Percentiles rank a stretch among this genome's conserved stretches.
Evolutionary conservation across 2,329 filamentous ascomycete species (phyloP).

Genomic region (Scedosporium dehoogii): DNA sequence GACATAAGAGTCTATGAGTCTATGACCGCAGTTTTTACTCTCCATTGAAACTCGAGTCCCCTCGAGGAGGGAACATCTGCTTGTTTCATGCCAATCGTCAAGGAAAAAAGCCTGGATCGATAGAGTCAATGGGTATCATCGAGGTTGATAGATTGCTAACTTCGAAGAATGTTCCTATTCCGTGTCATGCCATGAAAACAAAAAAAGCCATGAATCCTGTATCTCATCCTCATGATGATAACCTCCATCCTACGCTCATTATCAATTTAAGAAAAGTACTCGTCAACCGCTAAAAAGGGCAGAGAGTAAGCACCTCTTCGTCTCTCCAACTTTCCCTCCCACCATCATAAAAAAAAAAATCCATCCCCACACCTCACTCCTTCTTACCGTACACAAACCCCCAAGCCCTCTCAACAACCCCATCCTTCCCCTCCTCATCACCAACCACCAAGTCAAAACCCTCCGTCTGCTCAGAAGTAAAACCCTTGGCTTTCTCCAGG

Average conservation of each 20-base stretch:
- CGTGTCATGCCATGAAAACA: neutral
- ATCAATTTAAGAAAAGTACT: neutral
- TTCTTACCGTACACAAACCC: slow-evolving; percentile 18
- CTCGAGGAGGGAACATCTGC: no score
- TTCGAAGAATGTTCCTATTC: no score
- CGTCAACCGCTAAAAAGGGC: neutral
- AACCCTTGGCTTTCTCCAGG: slow-evolving; percentile 11
- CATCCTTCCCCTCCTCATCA: slow-evolving; percentile 17
- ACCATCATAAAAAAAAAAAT: neutral
- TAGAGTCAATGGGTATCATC: no score
- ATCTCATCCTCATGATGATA: neutral
- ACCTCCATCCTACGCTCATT: neutral
- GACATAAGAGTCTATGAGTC: neutral
- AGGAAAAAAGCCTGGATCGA: no score
- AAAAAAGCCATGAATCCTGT: neutral
- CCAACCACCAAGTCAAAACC: slow-evolving; percentile 12
- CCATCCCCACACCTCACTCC: neutral
- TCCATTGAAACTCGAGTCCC: neutral
- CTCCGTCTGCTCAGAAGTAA: slow-evolving; percentile 12
- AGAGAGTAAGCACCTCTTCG: neutral
- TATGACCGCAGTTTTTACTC: neutral
- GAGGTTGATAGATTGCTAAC: no score
- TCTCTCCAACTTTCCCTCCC: neutral
- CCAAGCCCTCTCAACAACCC: slow-evolving; percentile 14
- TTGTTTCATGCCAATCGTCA: no score